These are phyloP conservation scores for Raphanus sativus DNA, from an alignment of 345 rosid genomes.

Conservation along the genomic window DNA sequence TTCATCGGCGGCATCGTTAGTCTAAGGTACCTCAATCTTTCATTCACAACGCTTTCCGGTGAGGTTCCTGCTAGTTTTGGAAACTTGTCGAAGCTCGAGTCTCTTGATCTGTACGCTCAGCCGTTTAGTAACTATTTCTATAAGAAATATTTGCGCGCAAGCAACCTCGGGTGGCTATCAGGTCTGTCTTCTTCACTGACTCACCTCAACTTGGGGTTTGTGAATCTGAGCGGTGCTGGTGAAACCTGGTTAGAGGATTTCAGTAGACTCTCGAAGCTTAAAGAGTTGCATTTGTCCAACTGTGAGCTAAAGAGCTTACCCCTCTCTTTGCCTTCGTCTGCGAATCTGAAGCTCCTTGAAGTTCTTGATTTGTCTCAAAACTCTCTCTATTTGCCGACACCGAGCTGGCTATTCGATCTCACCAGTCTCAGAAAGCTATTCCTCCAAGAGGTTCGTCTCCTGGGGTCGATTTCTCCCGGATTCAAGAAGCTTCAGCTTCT, in stretches of 20 bases:
- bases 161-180: constrained; percentile 47
- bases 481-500: constrained; percentile 40
- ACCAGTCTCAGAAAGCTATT: constrained; percentile 46
- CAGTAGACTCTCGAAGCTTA: constrained; percentile 41
- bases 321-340: constrained; percentile 23
- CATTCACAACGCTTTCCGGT: constrained; percentile 40
- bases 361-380: constrained; percentile 57
- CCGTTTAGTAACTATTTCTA: constrained; percentile 23
- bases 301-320: constrained; percentile 42
- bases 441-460: constrained; percentile 39
- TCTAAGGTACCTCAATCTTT: constrained; percentile 45
- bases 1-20: constrained; percentile 35
- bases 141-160: not conserved
- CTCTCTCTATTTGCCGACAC: constrained; percentile 42
- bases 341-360: constrained; percentile 48
- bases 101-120: constrained; percentile 44
- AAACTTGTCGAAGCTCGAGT: constrained; percentile 45
- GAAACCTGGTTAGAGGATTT: constrained; percentile 45
- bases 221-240: constrained; percentile 37
- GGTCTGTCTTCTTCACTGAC: constrained; percentile 43
- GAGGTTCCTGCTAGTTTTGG: constrained; percentile 39
- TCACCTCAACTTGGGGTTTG: constrained; percentile 43
- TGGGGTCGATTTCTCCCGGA: constrained; percentile 42
- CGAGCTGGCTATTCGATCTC: constrained; percentile 54
- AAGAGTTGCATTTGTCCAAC: constrained; percentile 42